Percentiles rank a stretch among this genome's conserved stretches.
Evolutionary conservation across 768 basidiomycete genomes (phyloP).

Genomic region (Kondoa subrosea): DNA sequence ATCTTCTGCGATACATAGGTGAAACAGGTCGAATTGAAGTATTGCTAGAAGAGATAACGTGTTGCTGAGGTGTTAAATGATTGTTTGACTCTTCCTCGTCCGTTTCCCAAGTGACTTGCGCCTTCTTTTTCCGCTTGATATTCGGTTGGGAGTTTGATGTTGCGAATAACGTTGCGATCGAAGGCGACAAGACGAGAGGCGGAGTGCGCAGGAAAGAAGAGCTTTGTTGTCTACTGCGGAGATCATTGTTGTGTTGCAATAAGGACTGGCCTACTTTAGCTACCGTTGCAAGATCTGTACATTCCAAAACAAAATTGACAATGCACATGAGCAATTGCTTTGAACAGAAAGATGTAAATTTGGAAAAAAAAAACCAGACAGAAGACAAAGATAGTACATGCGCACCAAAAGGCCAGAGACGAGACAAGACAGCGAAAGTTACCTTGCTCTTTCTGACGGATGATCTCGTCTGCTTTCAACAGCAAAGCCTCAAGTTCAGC

Average conservation of each 20-base stretch:
- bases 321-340: neutral
- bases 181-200: neutral
- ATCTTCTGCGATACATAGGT: neutral
- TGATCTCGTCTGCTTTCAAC: neutral
- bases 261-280: neutral
- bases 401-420: neutral
- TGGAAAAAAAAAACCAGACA: neutral
- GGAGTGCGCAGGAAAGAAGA: neutral
- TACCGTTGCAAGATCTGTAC: neutral
- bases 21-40: too few species aligned
- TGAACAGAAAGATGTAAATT: neutral
- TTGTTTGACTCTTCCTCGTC: slow-evolving; percentile 4
- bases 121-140: neutral
- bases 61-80: neutral
- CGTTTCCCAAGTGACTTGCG: neutral
- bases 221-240: neutral
- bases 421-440: neutral
- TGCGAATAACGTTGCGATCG: neutral
- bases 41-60: too few species aligned
- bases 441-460: neutral
- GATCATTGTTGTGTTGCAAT: neutral
- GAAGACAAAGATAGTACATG: neutral
- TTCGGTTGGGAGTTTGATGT: neutral
- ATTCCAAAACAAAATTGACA: neutral
- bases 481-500: slow-evolving; percentile 2